phyloP scores from a whole-genome alignment of 1,284 basidiomycete genomes.

The Leccinum subrobustum region DNA sequence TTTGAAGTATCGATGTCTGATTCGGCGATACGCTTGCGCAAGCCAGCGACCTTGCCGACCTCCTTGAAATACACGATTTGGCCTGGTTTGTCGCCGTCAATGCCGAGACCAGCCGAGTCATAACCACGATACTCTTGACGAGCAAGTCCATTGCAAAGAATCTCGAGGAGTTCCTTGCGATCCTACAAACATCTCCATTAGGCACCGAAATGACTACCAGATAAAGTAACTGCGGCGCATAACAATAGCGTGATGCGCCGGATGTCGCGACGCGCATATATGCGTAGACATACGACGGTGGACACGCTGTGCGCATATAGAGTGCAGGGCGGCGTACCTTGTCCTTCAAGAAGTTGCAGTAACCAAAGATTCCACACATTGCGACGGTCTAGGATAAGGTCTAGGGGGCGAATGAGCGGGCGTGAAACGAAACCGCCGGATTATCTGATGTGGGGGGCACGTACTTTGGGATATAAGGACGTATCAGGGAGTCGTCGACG shows the following conservation, averaged over 20 bases:
- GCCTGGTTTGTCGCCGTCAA: constrained; percentile 89
- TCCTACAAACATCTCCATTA: constrained; percentile 50
- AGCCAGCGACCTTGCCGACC: constrained; percentile 95
- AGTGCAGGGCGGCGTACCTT: constrained; percentile 56
- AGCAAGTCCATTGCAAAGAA: constrained; percentile 89
- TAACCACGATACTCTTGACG: constrained; percentile 99
- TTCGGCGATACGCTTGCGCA: constrained; percentile 89
- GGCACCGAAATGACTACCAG: constrained; percentile 18
- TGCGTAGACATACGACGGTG: background rate
- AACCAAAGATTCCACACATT: constrained; percentile 96
- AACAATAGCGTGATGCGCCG: background rate
- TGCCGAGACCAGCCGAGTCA: constrained; percentile 93
- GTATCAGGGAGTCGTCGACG: constrained; percentile 9
- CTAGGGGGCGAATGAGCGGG: constrained; percentile 8
- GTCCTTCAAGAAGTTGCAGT: constrained; percentile 91
- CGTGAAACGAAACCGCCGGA: background rate
- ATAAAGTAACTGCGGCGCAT: constrained; percentile 19
- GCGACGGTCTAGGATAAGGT: constrained; percentile 17
- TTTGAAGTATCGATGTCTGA: constrained; percentile 80
- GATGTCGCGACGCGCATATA: constrained; percentile 15
- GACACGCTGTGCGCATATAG: background rate
- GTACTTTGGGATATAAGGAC: constrained; percentile 11
- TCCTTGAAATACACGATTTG: constrained; percentile 92
- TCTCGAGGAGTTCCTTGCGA: constrained; percentile 91
- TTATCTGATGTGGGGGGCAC: constrained; percentile 5